Evolutionary conservation across 139 green algal genomes (phyloP).

Genomic region (Chlorella sp.): DNA sequence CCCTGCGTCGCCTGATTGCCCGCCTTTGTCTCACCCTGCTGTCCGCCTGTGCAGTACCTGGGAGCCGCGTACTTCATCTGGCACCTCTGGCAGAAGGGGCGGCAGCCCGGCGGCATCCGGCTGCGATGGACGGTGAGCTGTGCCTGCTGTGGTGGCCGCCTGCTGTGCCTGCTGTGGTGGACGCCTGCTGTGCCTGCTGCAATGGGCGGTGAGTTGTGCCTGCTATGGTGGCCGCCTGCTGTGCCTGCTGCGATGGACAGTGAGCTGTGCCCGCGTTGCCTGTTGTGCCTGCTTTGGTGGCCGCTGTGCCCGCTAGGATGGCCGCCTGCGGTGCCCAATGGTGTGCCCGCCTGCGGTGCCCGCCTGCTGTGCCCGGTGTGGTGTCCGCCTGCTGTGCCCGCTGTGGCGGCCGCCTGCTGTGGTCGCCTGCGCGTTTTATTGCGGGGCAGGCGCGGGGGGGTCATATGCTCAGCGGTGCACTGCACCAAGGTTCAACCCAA

Average conservation of each 20-base stretch:
- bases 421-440: too few species aligned
- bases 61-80: constrained; percentile 53
- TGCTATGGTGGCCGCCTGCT: background rate
- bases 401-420: too few species aligned
- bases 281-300: background rate
- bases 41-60: constrained; percentile 35
- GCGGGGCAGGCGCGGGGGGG: too few species aligned
- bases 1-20: too few species aligned
- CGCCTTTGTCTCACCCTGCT: background rate
- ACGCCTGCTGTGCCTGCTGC: background rate
- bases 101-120: constrained; percentile 13
- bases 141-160: background rate
- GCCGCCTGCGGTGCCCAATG: too few species aligned
- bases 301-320: too few species aligned
- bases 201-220: background rate
- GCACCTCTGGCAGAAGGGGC: constrained; percentile 37
- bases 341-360: too few species aligned
- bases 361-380: too few species aligned
- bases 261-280: too few species aligned
- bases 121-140: constrained; percentile 34
- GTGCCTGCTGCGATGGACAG: background rate
- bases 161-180: background rate
- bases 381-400: too few species aligned
- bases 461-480: too few species aligned
- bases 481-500: too few species aligned